Base-by-base conservation (phyloP, 2,329 filamentous ascomycete genomes). In the Aspergillus japonicus region DNA sequence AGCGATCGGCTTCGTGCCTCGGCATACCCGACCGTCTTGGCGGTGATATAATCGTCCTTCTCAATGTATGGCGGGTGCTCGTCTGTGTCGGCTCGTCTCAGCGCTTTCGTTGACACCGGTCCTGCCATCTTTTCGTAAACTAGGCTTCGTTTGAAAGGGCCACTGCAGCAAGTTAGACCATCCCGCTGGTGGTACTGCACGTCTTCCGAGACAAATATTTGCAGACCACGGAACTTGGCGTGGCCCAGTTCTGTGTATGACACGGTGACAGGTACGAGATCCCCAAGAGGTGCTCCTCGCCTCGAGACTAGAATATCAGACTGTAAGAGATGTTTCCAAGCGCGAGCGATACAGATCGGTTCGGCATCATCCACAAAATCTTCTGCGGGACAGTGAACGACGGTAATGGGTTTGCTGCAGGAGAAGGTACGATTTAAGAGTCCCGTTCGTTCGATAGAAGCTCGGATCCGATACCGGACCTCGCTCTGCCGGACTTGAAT, bases 281-380 rank as follows among this genome's bases (percentile, higher is more conserved):
- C 50, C 19, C 61, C 59, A 14, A 63, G 58, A 14, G 61, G 55
- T 29, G 57, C 60, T 7, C 62, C 62, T 58, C 60, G 54, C 21
- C 60, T 54, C 7, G 55, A 56, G 14, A 60, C 21, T 7, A 58
- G 49, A 6, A 64, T 52, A 8, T 62, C 62, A 11, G 52, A 60
- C 16, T 56, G 61, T 16, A 63, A 47, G 4, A 58, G 47, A 4
- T 58, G 48, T 12, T 49, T 54, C 56, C 57, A 64, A 24, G 52
- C 47, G 12, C 57, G 57, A 16, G 55, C 47, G 21, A 60, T 14
- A 31, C 60, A 62, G 35, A 58, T 52, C 12, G 60, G 60, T 31
- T 62, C 57, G 8, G 60, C 55, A 52, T 64, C 62, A 21, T 64
- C 62, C 33, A 64, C 49, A 12, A 56, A 58, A 10, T 62, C 57